Evolutionary conservation across 129 eudicot species (phyloP).

Genomic region (Oenanthe sinensis): DNA sequence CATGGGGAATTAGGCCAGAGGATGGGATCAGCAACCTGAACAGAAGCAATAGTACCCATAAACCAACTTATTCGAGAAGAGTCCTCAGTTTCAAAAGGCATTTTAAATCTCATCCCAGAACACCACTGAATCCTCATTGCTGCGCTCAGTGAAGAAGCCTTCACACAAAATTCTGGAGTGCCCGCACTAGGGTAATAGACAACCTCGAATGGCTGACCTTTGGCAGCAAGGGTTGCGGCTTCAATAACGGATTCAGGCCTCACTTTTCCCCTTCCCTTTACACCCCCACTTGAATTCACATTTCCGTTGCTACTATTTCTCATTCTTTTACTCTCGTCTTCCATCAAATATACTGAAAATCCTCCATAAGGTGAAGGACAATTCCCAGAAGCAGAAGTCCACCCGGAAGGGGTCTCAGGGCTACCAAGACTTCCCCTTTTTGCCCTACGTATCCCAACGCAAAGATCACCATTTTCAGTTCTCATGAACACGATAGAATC

Average conservation of each 20-base stretch:
- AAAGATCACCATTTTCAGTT: constrained; percentile 63
- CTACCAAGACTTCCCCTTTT: constrained; percentile 49
- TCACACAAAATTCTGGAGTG: constrained; percentile 83
- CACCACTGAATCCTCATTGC: constrained; percentile 72
- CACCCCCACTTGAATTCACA: constrained; percentile 19
- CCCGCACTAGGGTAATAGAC: constrained; percentile 71
- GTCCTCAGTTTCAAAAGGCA: constrained; percentile 93
- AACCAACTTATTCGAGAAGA: constrained; percentile 86
- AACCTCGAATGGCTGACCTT: constrained; percentile 75
- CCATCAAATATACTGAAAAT: constrained; percentile 40
- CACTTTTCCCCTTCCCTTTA: constrained; percentile 44
- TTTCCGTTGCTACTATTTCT: constrained; percentile 25
- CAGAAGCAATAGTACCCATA: constrained; percentile 72
- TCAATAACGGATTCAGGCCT: constrained; percentile 60
- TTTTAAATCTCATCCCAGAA: constrained; percentile 84
- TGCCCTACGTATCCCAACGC: constrained; percentile 69
- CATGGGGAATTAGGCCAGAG: constrained; percentile 92
- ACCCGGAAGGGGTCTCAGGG: constrained; percentile 42
- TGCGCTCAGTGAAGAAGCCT: constrained; percentile 55
- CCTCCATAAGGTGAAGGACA: constrained; percentile 38
- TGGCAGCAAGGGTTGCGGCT: constrained; percentile 64
- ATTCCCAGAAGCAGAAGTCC: constrained; percentile 51
- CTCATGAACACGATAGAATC: constrained; percentile 76
- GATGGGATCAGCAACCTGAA: constrained; percentile 66
- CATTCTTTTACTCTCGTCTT: constrained; percentile 47